Evolutionary conservation across 2,329 filamentous ascomycete species (phyloP).

Genomic region (Paraphoma sp.): DNA sequence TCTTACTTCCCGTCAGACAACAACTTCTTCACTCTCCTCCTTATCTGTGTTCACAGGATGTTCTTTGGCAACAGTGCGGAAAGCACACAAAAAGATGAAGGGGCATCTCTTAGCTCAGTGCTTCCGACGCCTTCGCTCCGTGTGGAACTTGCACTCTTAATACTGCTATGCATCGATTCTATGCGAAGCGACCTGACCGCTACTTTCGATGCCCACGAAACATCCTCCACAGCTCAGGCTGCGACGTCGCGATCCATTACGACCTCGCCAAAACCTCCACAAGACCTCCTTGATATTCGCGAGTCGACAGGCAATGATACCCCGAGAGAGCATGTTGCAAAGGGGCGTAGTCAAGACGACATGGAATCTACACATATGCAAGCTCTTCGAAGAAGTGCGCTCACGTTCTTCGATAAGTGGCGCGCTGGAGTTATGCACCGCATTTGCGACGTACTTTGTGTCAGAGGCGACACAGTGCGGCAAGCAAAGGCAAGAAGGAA

Average conservation of each 20-base stretch:
- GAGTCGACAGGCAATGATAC: constrained; percentile 2
- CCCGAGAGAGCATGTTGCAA: constrained; percentile 16
- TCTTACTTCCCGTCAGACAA: not conserved
- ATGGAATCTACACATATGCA: constrained; percentile 59
- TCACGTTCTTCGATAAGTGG: constrained; percentile 82
- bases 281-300: constrained; percentile 42
- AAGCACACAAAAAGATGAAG: constrained; percentile 29
- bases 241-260: constrained; percentile 1
- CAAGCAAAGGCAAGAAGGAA: constrained; percentile 44
- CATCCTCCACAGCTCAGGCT: constrained; percentile 17
- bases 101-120: constrained; percentile 42
- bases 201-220: constrained; percentile 34
- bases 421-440: constrained; percentile 71
- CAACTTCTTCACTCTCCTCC: not conserved
- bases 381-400: constrained; percentile 71
- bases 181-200: constrained; percentile 47
- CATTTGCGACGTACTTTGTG: constrained; percentile 67
- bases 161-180: constrained; percentile 53
- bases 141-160: constrained; percentile 53
- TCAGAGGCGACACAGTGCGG: constrained; percentile 35
- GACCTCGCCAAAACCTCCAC: constrained; percentile 15
- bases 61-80: constrained; percentile 24
- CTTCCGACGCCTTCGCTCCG: constrained; percentile 52
- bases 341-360: constrained; percentile 53
- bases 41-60: constrained; percentile 10